These are phyloP conservation scores for Davidsoniella eucalypti DNA, from an alignment of 2,329 filamentous ascomycete species.

Conservation along the genomic window DNA sequence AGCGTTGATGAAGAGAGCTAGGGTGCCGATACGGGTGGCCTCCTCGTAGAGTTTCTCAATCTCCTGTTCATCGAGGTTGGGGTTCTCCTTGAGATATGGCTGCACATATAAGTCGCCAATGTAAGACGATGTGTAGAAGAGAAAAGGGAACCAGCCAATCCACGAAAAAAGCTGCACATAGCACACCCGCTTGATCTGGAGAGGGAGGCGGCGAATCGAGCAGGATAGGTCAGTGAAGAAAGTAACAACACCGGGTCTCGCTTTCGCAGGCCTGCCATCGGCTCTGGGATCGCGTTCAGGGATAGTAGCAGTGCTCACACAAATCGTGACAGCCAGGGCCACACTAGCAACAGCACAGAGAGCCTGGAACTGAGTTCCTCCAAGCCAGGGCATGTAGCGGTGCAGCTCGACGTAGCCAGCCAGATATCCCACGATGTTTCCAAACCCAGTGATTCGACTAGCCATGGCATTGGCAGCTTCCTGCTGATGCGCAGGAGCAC, in stretches of 20 bases:
- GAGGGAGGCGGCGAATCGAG: conserved; percentile 62
- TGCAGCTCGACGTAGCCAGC: conserved; percentile 74
- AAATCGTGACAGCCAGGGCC: conserved; percentile 50
- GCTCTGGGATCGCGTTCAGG: conserved; percentile 60
- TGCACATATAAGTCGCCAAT: conserved; percentile 86
- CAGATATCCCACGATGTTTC: conserved; percentile 81
- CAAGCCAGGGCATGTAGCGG: conserved; percentile 58
- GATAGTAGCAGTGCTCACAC: conserved; percentile 52
- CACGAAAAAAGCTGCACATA: conserved; percentile 72
- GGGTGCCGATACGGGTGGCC: conserved; percentile 73
- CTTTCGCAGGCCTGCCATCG: conserved; percentile 19
- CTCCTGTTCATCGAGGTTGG: conserved; percentile 58
- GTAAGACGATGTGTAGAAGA: conserved; percentile 91
- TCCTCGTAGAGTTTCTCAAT: conserved; percentile 68
- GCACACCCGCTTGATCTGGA: conserved; percentile 70
- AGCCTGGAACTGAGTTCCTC: conserved; percentile 81
- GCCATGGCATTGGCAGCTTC: conserved; percentile 91
- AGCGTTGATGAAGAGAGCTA: conserved; percentile 77
- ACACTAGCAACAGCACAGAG: conserved; percentile 74
- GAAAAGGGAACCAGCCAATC: conserved; percentile 89
- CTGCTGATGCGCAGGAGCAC: conserved; percentile 82
- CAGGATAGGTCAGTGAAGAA: conserved; percentile 69
- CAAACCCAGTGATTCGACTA: conserved; percentile 67
- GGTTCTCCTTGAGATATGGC: conserved; percentile 60
- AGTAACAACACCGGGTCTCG: conserved; percentile 48